Conservation (phyloP, 345 rosid species). For the Gynandropsis gynandra region DNA sequence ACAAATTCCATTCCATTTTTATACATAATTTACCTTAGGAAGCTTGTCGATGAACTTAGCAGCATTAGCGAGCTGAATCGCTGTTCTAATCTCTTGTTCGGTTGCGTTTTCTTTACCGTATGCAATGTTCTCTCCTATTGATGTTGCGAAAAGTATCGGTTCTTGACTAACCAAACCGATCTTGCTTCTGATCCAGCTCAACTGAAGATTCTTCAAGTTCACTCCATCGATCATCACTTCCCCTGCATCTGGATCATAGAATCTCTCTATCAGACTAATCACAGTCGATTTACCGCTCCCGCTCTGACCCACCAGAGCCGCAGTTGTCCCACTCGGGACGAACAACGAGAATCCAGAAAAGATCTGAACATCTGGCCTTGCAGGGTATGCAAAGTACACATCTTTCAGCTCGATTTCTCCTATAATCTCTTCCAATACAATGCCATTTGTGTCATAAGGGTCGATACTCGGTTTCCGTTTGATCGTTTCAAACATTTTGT, state of each 20-base stretch:
- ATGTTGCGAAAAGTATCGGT: constrained; percentile 50
- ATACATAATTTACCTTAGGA: constrained; percentile 40
- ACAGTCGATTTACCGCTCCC: constrained; percentile 80
- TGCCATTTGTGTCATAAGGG: constrained; percentile 40
- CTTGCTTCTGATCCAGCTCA: constrained; percentile 49
- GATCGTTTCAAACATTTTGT: constrained; percentile 68
- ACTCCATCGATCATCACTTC: constrained; percentile 55
- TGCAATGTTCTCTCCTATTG: constrained; percentile 51
- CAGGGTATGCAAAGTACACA: constrained; percentile 59
- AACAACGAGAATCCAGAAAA: constrained; percentile 52
- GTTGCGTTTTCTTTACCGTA: constrained; percentile 61
- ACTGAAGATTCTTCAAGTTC: constrained; percentile 44
- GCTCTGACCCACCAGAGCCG: constrained; percentile 69
- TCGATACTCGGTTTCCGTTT: constrained; percentile 46
- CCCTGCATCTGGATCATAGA: constrained; percentile 67
- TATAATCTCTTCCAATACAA: constrained; percentile 34
- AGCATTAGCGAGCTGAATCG: constrained; percentile 57
- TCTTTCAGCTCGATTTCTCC: constrained; percentile 58
- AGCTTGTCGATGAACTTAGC: constrained; percentile 54
- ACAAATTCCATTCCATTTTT: background rate
- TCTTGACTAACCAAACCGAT: constrained; percentile 70
- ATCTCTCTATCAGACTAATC: constrained; percentile 55
- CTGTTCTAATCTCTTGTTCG: constrained; percentile 43
- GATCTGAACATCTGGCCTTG: constrained; percentile 60
- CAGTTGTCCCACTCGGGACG: constrained; percentile 48